Conservation (phyloP, 208 protist species). For the Trypanosoma rangeli region DNA sequence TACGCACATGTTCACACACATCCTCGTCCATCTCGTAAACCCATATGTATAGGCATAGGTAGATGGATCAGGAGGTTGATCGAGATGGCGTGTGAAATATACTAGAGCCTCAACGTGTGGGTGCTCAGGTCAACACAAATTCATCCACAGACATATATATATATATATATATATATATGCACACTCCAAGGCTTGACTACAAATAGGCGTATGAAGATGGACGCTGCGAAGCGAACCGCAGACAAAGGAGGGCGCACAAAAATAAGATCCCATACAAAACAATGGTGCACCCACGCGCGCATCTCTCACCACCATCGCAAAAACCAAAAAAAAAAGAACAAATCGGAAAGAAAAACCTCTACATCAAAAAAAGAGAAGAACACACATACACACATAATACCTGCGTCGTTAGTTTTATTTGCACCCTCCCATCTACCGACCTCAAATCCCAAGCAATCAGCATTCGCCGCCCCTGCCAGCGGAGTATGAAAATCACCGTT, state of each 20-base stretch:
- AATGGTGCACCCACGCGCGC: neutral
- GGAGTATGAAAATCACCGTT: too few relatives aligned
- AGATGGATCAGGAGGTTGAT: too few relatives aligned
- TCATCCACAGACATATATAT: constrained; percentile 16
- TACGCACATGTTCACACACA: too few relatives aligned
- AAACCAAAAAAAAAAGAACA: constrained; percentile 2
- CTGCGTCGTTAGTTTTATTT: too few relatives aligned
- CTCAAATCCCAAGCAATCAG: too few relatives aligned
- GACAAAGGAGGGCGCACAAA: neutral
- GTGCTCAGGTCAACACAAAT: neutral
- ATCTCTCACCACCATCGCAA: neutral
- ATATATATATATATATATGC: neutral
- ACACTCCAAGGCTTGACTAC: too few relatives aligned
- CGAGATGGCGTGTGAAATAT: too few relatives aligned
- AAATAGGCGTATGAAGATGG: neutral
- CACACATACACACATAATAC: neutral
- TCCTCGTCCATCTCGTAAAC: too few relatives aligned
- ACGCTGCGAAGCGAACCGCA: neutral
- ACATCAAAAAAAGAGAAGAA: constrained; percentile 5
- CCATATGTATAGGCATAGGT: too few relatives aligned
- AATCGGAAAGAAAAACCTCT: neutral
- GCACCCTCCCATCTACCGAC: too few relatives aligned
- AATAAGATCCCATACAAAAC: neutral
- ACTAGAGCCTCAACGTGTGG: too few relatives aligned
- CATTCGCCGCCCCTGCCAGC: too few relatives aligned